Evolutionary conservation across 805 yeast species (phyloP).

Genomic region (Starmerella riodocensis): DNA sequence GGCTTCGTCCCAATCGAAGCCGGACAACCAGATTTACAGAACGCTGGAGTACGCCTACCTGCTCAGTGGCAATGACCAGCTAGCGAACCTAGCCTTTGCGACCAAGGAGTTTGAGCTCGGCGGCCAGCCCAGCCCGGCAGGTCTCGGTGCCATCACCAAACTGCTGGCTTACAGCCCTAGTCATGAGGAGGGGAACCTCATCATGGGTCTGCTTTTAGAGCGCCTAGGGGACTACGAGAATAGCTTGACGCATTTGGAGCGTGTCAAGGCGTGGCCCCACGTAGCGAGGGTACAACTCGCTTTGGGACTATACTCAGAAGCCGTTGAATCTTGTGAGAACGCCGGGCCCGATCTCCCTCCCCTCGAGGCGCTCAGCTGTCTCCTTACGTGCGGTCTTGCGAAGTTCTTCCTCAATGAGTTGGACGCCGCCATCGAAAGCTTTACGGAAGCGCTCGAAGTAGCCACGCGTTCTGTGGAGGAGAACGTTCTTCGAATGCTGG

Average conservation of each 20-base stretch:
- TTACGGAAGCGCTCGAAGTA: slow-evolving; percentile 46
- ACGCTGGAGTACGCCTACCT: slow-evolving; percentile 67
- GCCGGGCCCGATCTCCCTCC: slow-evolving; percentile 12
- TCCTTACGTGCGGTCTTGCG: slow-evolving; percentile 60
- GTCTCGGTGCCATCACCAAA: slow-evolving; percentile 36
- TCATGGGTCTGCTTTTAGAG: slow-evolving; percentile 37
- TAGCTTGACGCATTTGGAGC: slow-evolving; percentile 31
- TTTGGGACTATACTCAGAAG: slow-evolving; percentile 37
- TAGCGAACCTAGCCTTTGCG: slow-evolving; percentile 64
- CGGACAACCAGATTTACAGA: slow-evolving; percentile 37
- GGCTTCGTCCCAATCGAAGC: slow-evolving; percentile 22
- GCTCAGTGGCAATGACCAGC: slow-evolving; percentile 54
- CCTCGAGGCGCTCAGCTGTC: slow-evolving; percentile 34
- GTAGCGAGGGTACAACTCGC: slow-evolving; percentile 63
- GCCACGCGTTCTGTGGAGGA: slow-evolving; percentile 31
- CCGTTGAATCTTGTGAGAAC: slow-evolving; percentile 37
- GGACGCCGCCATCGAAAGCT: slow-evolving; percentile 52
- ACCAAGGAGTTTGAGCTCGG: slow-evolving; percentile 27
- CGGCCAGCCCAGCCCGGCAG: slow-evolving; percentile 18
- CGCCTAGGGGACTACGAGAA: slow-evolving; percentile 48
- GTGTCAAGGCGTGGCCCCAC: slow-evolving; percentile 29
- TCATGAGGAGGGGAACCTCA: slow-evolving; percentile 21
- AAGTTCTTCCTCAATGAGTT: slow-evolving; percentile 51
- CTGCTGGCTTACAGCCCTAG: slow-evolving; percentile 36
- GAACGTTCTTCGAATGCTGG: slow-evolving; percentile 55